These are phyloP conservation scores for Russula olivacea DNA, from an alignment of 768 basidiomycete species.

Conservation along the genomic window DNA sequence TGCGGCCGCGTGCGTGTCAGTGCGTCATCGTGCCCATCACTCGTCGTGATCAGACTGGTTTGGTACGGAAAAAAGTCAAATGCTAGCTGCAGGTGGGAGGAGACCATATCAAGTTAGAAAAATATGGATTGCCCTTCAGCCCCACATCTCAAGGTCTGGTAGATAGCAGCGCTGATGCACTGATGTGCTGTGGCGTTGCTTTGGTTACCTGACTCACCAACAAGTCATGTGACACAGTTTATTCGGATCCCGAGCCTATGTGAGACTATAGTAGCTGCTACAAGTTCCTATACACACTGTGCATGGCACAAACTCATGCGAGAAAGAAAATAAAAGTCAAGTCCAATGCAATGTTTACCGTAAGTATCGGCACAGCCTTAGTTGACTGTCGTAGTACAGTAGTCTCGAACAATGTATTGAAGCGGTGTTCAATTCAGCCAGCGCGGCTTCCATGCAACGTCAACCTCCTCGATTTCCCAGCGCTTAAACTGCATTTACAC, in stretches of 20 bases:
- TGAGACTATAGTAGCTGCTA: background rate
- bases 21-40: background rate
- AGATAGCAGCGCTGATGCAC: background rate
- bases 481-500: background rate
- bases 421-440: background rate
- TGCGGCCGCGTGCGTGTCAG: no score
- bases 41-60: background rate
- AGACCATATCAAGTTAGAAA: background rate
- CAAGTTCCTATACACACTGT: background rate
- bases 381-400: background rate
- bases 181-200: background rate
- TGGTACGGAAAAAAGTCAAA: background rate
- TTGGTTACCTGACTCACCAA: background rate
- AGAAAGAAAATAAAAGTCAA: background rate
- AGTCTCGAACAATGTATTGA: background rate
- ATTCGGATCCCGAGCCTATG: background rate
- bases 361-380: background rate
- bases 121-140: background rate
- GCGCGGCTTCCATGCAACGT: background rate
- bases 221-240: background rate
- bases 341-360: background rate
- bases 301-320: background rate
- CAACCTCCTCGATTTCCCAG: slow-evolving; percentile 5
- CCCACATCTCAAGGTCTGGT: background rate
- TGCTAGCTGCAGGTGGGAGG: background rate